These are phyloP conservation scores for Ophiobolus disseminans DNA, from an alignment of 2,329 filamentous ascomycete genomes.

Conservation along the genomic window DNA sequence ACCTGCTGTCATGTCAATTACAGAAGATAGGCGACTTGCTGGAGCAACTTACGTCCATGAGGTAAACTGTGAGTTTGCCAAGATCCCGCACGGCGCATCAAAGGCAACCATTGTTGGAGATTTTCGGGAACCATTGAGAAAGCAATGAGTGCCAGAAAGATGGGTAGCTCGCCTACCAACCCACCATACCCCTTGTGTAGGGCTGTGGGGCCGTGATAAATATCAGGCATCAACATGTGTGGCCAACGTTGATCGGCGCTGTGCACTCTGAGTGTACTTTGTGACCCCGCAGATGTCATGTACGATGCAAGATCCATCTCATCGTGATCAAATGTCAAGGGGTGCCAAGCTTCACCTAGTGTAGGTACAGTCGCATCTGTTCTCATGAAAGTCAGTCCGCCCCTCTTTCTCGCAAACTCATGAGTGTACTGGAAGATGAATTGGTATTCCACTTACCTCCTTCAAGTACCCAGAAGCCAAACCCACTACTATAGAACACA, in stretches of 20 bases:
- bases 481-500: conserved; percentile 19
- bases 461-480: conserved; percentile 23
- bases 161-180: conserved; percentile 40
- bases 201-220: conserved; percentile 26
- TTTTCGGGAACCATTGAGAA: conserved; percentile 24
- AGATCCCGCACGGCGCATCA: conserved; percentile 19
- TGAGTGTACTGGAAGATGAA: too few species aligned
- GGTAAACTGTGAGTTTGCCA: conserved; percentile 17
- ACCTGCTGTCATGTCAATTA: conserved; percentile 19
- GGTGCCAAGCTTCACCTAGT: conserved; percentile 17
- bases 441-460: conserved; percentile 8
- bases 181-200: conserved; percentile 16
- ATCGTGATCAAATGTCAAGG: conserved; percentile 25
- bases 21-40: background rate
- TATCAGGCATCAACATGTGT: conserved; percentile 26
- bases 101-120: conserved; percentile 19
- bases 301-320: conserved; percentile 20
- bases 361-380: conserved; percentile 12
- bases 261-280: conserved; percentile 15
- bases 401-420: background rate
- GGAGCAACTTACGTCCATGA: conserved; percentile 24
- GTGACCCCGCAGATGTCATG: conserved; percentile 23
- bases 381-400: background rate
- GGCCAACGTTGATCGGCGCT: conserved; percentile 24
- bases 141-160: conserved; percentile 42